Conservation (phyloP, 306 rosid genomes). For the Trifolium subterraneum region DNA sequence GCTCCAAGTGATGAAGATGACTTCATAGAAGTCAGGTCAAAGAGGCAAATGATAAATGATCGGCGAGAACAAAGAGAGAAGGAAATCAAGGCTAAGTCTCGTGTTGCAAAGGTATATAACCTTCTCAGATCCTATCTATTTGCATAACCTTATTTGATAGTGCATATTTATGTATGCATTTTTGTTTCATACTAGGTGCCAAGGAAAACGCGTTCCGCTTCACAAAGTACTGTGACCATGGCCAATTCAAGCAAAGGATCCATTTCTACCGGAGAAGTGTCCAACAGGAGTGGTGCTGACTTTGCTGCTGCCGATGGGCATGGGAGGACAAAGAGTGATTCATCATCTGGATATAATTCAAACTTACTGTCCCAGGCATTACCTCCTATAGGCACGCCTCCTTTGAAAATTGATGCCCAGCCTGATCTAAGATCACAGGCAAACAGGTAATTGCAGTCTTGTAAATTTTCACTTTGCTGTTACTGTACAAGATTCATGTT, state of each 20-base stretch:
- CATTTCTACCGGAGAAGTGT: conserved; percentile 53
- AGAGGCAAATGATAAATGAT: conserved; percentile 96
- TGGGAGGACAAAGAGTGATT: conserved; percentile 55
- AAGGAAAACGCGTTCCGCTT: conserved; percentile 59
- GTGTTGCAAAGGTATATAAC: conserved; percentile 65
- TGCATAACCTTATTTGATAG: conserved; percentile 14
- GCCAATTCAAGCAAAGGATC: conserved; percentile 58
- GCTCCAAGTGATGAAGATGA: conserved; percentile 97
- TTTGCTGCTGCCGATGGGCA: conserved; percentile 61
- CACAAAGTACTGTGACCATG: conserved; percentile 45
- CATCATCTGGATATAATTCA: conserved; percentile 69
- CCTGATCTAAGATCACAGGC: conserved; percentile 68
- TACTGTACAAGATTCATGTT: background rate
- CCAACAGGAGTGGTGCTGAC: conserved; percentile 50
- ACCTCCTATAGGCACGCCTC: conserved; percentile 93
- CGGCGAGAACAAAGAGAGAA: conserved; percentile 92
- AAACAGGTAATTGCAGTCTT: conserved; percentile 56
- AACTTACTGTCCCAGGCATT: conserved; percentile 61
- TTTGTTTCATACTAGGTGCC: conserved; percentile 56
- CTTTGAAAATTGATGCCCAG: conserved; percentile 76
- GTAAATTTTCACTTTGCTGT: conserved; percentile 11
- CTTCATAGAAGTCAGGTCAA: conserved; percentile 96
- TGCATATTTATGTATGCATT: conserved; percentile 29
- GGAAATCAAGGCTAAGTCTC: conserved; percentile 87
- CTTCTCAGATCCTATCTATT: conserved; percentile 30